Evolutionary conservation across 257 asterid species (phyloP), one percentile per base, ranked within the genome.

Genomic region (Jacaranda mimosifolia): DNA sequence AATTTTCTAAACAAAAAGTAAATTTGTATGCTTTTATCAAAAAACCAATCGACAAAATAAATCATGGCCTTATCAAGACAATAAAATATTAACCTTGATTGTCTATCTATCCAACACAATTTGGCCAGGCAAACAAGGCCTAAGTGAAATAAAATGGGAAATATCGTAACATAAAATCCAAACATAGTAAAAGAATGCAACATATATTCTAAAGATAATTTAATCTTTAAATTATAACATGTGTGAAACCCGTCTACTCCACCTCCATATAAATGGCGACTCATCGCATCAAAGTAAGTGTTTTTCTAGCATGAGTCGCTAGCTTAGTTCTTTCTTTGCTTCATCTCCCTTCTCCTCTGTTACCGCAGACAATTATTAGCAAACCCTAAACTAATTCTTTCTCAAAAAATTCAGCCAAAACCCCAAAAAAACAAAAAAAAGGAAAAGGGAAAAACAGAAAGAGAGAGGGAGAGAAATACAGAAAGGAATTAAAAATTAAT

Each of bases 261-360:
- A 64, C 84, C 81, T 81, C 85, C 89, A 68, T 86, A 85, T 88
- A 87, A 80, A 85, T 85, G 12, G 1, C 32, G 49, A 75, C 36
- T 73, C 83, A 80, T n/a, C 82, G 82, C 80, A 69, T 57, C 39
- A 45, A 39, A 63, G n/a, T 63, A 72, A 72, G 68, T 46, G 69
- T 77, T 86, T 21, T 74, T 70, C 68, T 48, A 73, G 79, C 76
- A 69, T 76, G 73, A 75, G 68, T 75, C 75, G 58, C 68, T 62
- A 12, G 26, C 77, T 40, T 52, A 57, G 56, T 71, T 72, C 65
- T 57, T 42, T 19, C 64, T 1, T 66, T 42, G 26, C 38, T 56
- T 67, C 40, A 9, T 40, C 68, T 52, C 52, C 1, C 43, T 17
- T 42, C 39, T 4, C 5, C 21, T 52, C 10, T 9, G 7, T 6